Conservation (phyloP, 257 asterid genomes). For the Mentha longifolia region DNA sequence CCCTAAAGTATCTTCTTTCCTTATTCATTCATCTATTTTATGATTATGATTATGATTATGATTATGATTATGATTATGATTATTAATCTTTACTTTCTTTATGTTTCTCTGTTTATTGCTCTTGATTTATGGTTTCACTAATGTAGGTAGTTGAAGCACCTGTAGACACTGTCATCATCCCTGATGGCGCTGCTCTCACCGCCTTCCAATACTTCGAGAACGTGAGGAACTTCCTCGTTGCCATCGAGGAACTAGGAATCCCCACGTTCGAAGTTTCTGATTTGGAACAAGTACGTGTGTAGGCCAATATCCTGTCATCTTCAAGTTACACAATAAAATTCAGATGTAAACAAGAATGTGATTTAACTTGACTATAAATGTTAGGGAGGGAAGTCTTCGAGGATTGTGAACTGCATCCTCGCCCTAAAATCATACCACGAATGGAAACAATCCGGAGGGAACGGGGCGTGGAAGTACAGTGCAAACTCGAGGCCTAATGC, state of each 20-base stretch:
- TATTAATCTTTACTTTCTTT: too few relatives aligned
- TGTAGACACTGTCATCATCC: conserved; percentile 49
- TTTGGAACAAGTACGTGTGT: conserved; percentile 66
- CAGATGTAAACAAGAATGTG: not conserved
- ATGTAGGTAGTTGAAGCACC: conserved; percentile 80
- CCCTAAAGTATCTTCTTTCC: conserved; percentile 60
- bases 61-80: too few relatives aligned
- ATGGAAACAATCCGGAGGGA: conserved; percentile 80
- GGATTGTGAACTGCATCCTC: conserved; percentile 69
- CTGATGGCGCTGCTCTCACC: conserved; percentile 89
- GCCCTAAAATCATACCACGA: conserved; percentile 79
- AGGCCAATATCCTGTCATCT: too few relatives aligned
- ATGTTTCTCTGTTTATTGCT: conserved; percentile 6
- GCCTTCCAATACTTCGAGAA: conserved; percentile 90
- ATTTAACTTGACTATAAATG: not conserved
- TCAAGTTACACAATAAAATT: not conserved
- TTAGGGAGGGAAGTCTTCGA: conserved; percentile 85
- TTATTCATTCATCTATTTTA: conserved; percentile 1
- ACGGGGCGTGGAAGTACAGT: conserved; percentile 67
- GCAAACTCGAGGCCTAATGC: conserved; percentile 48
- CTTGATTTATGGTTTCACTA: conserved; percentile 29
- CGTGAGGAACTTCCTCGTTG: conserved; percentile 76
- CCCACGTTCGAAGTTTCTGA: conserved; percentile 92
- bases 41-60: not conserved
- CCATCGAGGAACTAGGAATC: conserved; percentile 73